Percentiles rank a stretch among this genome's conserved stretches.
These are phyloP conservation scores for Coleophoma cylindrospora DNA, from an alignment of 2,329 filamentous ascomycete species.

Conservation along the genomic window DNA sequence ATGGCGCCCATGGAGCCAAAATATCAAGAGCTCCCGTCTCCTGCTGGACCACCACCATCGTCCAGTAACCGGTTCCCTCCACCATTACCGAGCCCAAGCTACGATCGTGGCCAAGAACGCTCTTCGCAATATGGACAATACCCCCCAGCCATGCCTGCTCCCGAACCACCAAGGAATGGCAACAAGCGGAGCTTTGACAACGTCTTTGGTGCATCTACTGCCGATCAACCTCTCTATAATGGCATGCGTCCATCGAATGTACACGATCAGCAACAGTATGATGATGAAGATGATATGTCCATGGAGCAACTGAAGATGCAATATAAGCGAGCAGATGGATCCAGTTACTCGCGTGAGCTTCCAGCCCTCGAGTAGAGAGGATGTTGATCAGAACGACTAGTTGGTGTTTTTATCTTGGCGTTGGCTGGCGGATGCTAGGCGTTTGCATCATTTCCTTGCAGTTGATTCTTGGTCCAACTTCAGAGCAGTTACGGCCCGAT, in stretches of 20 bases:
- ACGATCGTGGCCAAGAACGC: constrained; percentile 11
- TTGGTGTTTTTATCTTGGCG: constrained; percentile 1
- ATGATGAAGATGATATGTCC: constrained; percentile 12
- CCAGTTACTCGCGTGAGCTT: constrained; percentile 31
- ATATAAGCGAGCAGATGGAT: constrained; percentile 28
- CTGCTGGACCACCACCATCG: constrained; percentile 16
- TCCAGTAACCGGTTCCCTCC: constrained; percentile 8
- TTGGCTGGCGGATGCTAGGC: neutral
- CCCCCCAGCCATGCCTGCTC: constrained; percentile 7
- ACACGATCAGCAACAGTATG: constrained; percentile 5
- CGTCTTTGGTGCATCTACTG: constrained; percentile 18
- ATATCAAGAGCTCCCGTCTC: constrained; percentile 14
- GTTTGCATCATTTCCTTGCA: neutral
- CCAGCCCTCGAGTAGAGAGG: constrained; percentile 19
- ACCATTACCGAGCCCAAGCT: constrained; percentile 10
- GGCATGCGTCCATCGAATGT: constrained; percentile 33
- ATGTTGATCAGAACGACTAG: constrained; percentile 1
- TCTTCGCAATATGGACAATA: constrained; percentile 13
- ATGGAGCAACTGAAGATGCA: constrained; percentile 10
- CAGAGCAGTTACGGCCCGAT: no score
- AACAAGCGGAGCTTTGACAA: constrained; percentile 20
- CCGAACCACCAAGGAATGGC: constrained; percentile 13
- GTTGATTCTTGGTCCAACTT: no score
- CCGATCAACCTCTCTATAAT: constrained; percentile 33
- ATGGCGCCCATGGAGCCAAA: constrained; percentile 8